These are phyloP conservation scores for Mucor piriformis DNA, from an alignment of 371 early-diverging fungal genomes.

Conservation along the genomic window DNA sequence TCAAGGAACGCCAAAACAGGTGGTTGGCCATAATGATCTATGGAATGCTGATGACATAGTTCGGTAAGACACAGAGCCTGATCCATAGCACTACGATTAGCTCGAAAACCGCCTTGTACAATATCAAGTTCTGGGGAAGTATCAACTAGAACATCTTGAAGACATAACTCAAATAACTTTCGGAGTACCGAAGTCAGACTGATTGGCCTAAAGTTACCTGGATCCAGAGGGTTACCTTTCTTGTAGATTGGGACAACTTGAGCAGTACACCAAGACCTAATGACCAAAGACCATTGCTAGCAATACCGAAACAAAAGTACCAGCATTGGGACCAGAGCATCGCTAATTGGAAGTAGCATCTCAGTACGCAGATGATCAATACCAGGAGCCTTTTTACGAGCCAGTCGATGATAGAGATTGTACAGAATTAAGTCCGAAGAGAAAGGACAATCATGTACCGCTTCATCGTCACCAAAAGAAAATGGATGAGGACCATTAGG, in stretches of 20 bases:
- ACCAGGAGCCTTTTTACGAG: slow-evolving; percentile 26
- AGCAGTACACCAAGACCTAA: slow-evolving; percentile 18
- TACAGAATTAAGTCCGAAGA: no score
- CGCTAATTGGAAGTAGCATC: no score
- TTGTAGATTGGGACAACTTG: no score
- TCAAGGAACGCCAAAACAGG: slow-evolving; percentile 23
- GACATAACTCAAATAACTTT: no score
- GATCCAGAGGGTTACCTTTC: no score
- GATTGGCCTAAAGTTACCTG: no score
- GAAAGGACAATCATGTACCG: no score
- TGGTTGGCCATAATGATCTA: slow-evolving; percentile 1
- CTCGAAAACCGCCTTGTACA: no score
- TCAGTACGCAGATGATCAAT: slow-evolving; percentile 23
- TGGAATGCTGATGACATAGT: not conserved
- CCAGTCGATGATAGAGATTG: not conserved
- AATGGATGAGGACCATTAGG: slow-evolving; percentile 3
- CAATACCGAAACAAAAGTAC: slow-evolving; percentile 5
- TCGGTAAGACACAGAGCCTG: slow-evolving; percentile 7
- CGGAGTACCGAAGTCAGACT: no score
- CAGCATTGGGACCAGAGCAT: slow-evolving; percentile 28
- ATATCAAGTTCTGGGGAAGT: no score
- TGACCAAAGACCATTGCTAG: slow-evolving; percentile 25
- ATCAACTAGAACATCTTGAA: no score
- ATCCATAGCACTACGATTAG: no score
- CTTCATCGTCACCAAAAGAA: not conserved